phyloP scores from a whole-genome alignment of 176 grass and related monocot species.

The Dactylis glomerata region DNA sequence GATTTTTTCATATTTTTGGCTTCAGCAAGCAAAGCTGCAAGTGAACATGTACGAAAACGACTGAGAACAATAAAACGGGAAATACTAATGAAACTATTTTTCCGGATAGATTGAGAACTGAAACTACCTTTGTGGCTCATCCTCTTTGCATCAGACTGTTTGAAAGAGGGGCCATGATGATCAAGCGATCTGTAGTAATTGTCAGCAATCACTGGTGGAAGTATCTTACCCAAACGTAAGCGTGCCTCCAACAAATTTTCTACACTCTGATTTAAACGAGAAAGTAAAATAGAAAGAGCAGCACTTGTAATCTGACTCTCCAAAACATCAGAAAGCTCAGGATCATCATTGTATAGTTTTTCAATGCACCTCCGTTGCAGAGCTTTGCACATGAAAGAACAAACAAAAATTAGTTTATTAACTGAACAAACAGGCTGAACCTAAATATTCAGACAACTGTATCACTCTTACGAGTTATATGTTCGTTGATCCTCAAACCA shows the following conservation, averaged over 20 bases:
- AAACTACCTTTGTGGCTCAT: conserved; percentile 42
- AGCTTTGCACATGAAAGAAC: conserved; percentile 29
- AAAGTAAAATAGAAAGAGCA: conserved; percentile 35
- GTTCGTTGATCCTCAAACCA: conserved; percentile 12
- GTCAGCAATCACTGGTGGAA: conserved; percentile 20
- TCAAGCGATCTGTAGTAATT: conserved; percentile 49
- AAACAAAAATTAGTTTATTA: background rate
- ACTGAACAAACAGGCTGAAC: background rate
- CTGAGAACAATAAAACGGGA: background rate
- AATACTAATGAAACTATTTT: background rate
- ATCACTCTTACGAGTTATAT: conserved; percentile 44
- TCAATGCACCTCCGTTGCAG: conserved; percentile 49
- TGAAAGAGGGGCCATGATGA: conserved; percentile 30
- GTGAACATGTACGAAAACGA: background rate
- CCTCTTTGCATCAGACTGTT: conserved; percentile 39
- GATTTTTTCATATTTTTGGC: conserved; percentile 33
- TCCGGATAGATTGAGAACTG: background rate
- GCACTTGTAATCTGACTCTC: background rate
- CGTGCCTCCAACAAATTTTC: conserved; percentile 6
- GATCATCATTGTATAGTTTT: conserved; percentile 40
- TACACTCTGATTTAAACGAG: conserved; percentile 51
- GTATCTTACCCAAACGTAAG: conserved; percentile 15
- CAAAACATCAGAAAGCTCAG: conserved; percentile 31
- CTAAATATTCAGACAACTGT: background rate
- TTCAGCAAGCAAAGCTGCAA: conserved; percentile 46